Base-by-base conservation (phyloP, 2,329 filamentous ascomycete species). In the Cryphonectria naterciae region DNA sequence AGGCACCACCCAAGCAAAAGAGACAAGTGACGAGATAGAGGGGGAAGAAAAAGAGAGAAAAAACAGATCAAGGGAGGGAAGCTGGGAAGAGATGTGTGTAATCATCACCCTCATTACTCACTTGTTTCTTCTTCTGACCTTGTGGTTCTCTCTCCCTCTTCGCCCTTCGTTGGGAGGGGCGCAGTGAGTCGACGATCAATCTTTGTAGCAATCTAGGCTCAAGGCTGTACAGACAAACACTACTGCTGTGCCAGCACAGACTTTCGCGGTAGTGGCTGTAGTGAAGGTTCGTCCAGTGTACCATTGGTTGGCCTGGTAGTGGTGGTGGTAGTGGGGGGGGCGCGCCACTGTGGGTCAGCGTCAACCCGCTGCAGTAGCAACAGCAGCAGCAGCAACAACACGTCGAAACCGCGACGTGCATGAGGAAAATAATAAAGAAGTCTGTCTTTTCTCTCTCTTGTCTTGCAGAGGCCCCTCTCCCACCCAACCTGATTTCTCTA, bases 361-460 rank as follows among this genome's bases (percentile, higher is more conserved):
- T 35, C 63, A 65, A 43, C 43, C 63, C 41, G 43, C 63, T 52
- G 63, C 35, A 61, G 46, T 32, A 32, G 32, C 46, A 49, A 22
- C 63, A 65, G 63, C 35, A 61, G 46, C 35, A 61, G 46, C 46
- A 49, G 22, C 22, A 61, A 61, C 58, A 39, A 68, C 67, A 68
- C 67, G 67, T 68, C 58, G 67, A 62, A 62, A 62, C 65, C 54
- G 43, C 63, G 63, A 28, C 63, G n/a, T 65, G 63, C 63, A 49
- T 13, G n/a, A 49, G 46, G 46, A n/a, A 25, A 56, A 28, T 56
- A 56, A 56, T 39, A 6, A n/a, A 35, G 13, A 28, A 22, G 32
- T 25, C 41, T 37, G 17, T 41, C 22, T 64, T 64, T 43, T 32
- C 35, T 37, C 52, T 28, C 25, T 28, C 25, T 28, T 56, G 52